Percentiles rank a stretch among this genome's conserved stretches.
These are phyloP conservation scores for Candida ulmi DNA, from an alignment of 805 yeast genomes.

Conservation along the genomic window DNA sequence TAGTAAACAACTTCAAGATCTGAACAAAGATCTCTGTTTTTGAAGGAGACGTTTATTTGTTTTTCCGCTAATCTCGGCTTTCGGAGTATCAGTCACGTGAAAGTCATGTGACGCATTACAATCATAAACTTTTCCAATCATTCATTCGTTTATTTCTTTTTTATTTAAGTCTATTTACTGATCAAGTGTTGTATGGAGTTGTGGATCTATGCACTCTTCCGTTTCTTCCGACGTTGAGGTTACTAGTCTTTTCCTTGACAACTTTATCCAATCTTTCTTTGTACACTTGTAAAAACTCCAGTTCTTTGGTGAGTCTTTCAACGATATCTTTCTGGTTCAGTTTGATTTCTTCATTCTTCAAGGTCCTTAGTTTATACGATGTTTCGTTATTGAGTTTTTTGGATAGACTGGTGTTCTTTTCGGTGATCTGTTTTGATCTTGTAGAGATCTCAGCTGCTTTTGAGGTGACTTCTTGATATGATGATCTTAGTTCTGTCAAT, in stretches of 20 bases:
- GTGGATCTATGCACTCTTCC: slow-evolving; percentile 25
- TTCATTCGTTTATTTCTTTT: too few species aligned
- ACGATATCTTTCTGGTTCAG: slow-evolving; percentile 1
- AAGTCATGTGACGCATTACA: too few species aligned
- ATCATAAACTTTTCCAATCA: too few species aligned
- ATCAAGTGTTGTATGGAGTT: slow-evolving; percentile 24
- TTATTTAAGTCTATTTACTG: too few species aligned
- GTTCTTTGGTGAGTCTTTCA: slow-evolving; percentile 8
- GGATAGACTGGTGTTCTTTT: slow-evolving; percentile 21
- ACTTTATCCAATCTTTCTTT: slow-evolving; percentile 8
- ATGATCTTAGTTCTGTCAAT: slow-evolving; percentile 23
- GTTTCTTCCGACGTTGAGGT: slow-evolving; percentile 20
- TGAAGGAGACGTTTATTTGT: too few species aligned
- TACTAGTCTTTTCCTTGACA: slow-evolving; percentile 19
- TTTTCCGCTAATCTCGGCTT: too few species aligned
- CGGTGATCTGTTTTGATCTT: slow-evolving; percentile 19
- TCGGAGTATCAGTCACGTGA: too few species aligned
- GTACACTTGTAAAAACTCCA: slow-evolving; percentile 14
- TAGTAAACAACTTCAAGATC: too few species aligned
- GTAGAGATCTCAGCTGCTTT: slow-evolving; percentile 41
- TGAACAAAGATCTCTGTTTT: too few species aligned
- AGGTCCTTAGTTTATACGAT: slow-evolving; percentile 24
- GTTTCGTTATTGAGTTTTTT: slow-evolving; percentile 27
- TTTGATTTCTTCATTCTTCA: slow-evolving; percentile 9
- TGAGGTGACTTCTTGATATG: slow-evolving; percentile 42